phyloP scores from a whole-genome alignment of 192 early-diverging fungal genomes.

The Coemansia sp. region DNA sequence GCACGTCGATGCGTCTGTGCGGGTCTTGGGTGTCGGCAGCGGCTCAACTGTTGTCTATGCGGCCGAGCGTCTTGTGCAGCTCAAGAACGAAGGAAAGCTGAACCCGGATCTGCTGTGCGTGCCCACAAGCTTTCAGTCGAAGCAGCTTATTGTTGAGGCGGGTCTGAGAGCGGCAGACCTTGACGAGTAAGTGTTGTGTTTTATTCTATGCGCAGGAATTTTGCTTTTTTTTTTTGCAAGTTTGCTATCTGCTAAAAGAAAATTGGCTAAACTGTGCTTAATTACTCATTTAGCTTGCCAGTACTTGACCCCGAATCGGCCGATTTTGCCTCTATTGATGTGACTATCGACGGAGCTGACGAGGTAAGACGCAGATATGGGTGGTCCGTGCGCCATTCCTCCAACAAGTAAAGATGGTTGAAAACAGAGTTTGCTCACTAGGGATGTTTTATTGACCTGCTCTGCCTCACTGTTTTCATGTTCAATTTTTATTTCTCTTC shows the following conservation, averaged over 20 bases:
- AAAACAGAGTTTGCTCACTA: too few species aligned
- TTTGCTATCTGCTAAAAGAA: too few species aligned
- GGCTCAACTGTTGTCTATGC: slow-evolving; percentile 89
- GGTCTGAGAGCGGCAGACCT: slow-evolving; percentile 78
- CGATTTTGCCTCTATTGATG: slow-evolving; percentile 59
- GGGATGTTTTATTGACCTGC: too few species aligned
- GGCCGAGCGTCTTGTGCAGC: slow-evolving; percentile 76
- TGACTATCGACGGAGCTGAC: slow-evolving; percentile 92
- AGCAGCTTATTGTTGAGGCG: slow-evolving; percentile 77
- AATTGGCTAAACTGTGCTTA: too few species aligned
- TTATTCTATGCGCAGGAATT: background rate
- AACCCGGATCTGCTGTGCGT: slow-evolving; percentile 76
- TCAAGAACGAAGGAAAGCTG: slow-evolving; percentile 58
- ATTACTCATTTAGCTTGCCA: slow-evolving; percentile 57
- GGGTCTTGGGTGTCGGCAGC: slow-evolving; percentile 85
- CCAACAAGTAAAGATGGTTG: background rate
- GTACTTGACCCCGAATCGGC: slow-evolving; percentile 50
- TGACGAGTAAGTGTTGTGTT: slow-evolving; percentile 62
- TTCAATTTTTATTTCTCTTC: too few species aligned
- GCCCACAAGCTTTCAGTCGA: slow-evolving; percentile 92
- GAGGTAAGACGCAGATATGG: slow-evolving; percentile 53
- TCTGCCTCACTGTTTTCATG: too few species aligned
- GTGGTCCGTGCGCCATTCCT: background rate
- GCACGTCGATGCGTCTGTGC: slow-evolving; percentile 68
- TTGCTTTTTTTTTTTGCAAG: background rate